Evolutionary conservation across 2,329 filamentous ascomycete species (phyloP), one percentile per base, ranked within the genome.

Genomic region (Pleurostoma richardsiae): DNA sequence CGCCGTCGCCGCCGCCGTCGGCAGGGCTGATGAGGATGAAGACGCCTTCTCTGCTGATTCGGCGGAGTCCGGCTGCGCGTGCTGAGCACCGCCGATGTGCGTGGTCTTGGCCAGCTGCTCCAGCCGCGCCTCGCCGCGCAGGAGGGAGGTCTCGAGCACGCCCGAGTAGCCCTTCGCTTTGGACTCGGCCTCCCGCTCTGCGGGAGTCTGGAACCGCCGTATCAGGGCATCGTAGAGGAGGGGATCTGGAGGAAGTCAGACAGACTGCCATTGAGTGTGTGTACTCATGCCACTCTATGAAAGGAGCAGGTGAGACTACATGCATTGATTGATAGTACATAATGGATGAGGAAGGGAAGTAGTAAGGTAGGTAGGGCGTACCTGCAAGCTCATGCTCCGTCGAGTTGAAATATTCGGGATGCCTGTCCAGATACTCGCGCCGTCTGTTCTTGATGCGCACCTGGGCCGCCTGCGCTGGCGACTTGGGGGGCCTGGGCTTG

Each of bases 151-250:
- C 61, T 95, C 86, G 4, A 95, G 76, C 10, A 86, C 77, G 28
- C 87, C 86, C 1, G 86, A 86, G 63, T 90, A 94, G 8, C 90
- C 90, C 60, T 90, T 90, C 6, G 72, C 69, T 40, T 80, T 80
- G 6, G 84, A 86, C 56, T 92, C 88, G 5, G 77, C 77, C 60
- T 90, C 82, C 45, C 88, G 81, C 67, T 95, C 89, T 4, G 76
- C 72, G 3, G 83, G 69, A 1, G 83, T 84, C 54, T 91, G 88
- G 62, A 90, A 91, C 44, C 81, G 82, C 44, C 88, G 82, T 50
- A 96, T 79, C 28, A 95, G 75, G 45, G 81, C 79, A 63, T 95
- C 88, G 71, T 95, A 95, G 30, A 95, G 77, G 6, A 92, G 70
- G 1, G 90, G 89, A 66, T 94, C 88, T 77, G 48, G 8, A 19